Percentiles rank a stretch among this genome's conserved stretches.
Conservation (phyloP, 2,329 filamentous ascomycete species). For the Fusarium goolgardi region DNA sequence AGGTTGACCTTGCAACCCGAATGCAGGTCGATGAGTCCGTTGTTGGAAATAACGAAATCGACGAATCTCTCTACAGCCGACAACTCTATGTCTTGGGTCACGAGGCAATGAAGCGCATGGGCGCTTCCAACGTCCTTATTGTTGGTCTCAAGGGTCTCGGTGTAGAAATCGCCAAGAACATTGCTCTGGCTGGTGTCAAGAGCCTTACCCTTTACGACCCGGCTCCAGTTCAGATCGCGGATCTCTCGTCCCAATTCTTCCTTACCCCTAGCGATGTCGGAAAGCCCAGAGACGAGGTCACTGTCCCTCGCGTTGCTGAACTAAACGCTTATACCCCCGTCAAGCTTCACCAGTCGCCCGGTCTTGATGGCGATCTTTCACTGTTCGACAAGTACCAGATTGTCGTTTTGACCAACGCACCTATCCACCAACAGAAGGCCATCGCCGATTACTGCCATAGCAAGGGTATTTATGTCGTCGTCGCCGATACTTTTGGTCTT, state of each 20-base stretch:
- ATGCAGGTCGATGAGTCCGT: conserved; percentile 74
- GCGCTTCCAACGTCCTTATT: conserved; percentile 92
- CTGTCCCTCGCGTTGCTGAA: conserved; percentile 89
- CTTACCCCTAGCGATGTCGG: conserved; percentile 88
- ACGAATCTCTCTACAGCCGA: conserved; percentile 79
- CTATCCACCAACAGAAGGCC: conserved; percentile 80
- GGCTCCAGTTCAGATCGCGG: conserved; percentile 81
- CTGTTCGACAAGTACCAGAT: conserved; percentile 93
- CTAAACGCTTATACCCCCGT: conserved; percentile 97
- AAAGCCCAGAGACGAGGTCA: conserved; percentile 88
- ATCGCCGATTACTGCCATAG: conserved; percentile 95
- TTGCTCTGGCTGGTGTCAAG: conserved; percentile 97
- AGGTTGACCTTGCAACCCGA: conserved; percentile 71
- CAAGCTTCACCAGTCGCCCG: conserved; percentile 73
- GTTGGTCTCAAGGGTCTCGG: conserved; percentile 93
- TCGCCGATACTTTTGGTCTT: conserved; percentile 89
- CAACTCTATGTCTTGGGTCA: conserved; percentile 78
- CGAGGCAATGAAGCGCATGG: conserved; percentile 98
- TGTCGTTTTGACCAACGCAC: conserved; percentile 87
- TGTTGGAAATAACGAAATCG: conserved; percentile 69
- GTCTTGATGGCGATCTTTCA: conserved; percentile 79
- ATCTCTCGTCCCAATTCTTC: conserved; percentile 98
- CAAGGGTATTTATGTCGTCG: conserved; percentile 90
- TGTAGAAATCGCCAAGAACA: conserved; percentile 98
- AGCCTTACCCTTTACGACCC: conserved; percentile 95